Percentiles rank a stretch among this genome's conserved stretches.
phyloP scores from a whole-genome alignment of 2,329 filamentous ascomycete species.

The Claviceps sp. region DNA sequence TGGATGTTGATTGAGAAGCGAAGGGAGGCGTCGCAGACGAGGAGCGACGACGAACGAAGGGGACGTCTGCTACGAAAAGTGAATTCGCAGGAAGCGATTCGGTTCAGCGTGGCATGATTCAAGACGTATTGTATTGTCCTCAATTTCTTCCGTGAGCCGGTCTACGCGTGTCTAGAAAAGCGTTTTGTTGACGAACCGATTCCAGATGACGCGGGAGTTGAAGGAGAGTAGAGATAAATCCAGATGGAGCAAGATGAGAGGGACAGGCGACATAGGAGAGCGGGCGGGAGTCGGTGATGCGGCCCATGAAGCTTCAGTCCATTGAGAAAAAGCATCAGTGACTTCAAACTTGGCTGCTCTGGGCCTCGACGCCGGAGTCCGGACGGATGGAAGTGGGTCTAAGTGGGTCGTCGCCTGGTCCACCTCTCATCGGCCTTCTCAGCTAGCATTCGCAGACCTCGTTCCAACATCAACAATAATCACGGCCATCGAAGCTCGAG shows the following conservation, averaged over 20 bases:
- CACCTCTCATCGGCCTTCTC: not conserved
- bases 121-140: not conserved
- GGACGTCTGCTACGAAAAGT: not conserved
- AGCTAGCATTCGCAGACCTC: not conserved
- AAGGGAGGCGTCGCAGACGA: not conserved
- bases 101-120: slow-evolving; percentile 10
- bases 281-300: not conserved
- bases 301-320: not conserved
- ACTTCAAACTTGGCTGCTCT: too few relatives aligned
- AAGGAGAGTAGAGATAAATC: not conserved
- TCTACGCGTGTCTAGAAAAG: not conserved
- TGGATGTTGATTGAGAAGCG: slow-evolving; percentile 2
- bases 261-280: not conserved
- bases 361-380: too few relatives aligned
- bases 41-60: not conserved
- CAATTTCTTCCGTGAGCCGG: not conserved
- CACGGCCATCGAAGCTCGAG: slow-evolving; percentile 1
- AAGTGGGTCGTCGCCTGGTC: too few relatives aligned
- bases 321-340: too few relatives aligned
- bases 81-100: slow-evolving; percentile 3
- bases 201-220: not conserved
- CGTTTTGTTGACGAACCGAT: not conserved
- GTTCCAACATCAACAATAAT: slow-evolving; percentile 19
- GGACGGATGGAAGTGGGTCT: too few relatives aligned
- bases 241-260: too few relatives aligned